Base-by-base conservation (phyloP, 1,139 yeast genomes). In the Komagataea norvegica region DNA sequence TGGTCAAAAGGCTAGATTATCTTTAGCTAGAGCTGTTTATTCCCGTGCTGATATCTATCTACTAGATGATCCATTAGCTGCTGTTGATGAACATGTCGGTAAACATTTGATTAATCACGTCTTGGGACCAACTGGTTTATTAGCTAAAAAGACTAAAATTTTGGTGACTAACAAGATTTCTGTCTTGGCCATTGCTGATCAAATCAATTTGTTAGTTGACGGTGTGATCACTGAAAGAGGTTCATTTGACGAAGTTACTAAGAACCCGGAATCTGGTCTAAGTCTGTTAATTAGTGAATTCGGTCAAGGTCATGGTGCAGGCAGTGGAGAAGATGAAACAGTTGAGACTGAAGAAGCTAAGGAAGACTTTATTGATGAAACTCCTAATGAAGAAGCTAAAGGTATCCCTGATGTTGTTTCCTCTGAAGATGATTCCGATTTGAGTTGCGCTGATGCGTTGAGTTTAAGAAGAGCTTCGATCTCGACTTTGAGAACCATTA, bases 31-130 rank as follows among this genome's bases (percentile, higher is more conserved):
- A 60, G 96, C 97, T 19, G 96, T 91, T 8, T 91, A 91, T 60
- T 79, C 96, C 3, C 76, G 96, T 51, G 95, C 96, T 3, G 97
- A 91, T 59, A 79, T 89, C 25, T 89, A 87, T 58, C 67, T 91
- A 40, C 65, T 91, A 42, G 98, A 91, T 61, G 98, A 87, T 55
- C 85, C 89, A n/a, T 72, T 91, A 41, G 84, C 95, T 56, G 95
- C 97, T 39, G 95, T 91, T 42, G 96, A 91, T 65, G 94, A 89
- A 54, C 95, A 91, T 61, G 96, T 88, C 49, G 94, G 95, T 14
- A 79, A 75, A 51, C 95, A 88, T 58, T 70, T 91, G 53, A 74
- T 81, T 46, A 79, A 79, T 48, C 77, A 83, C 49, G 93, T 86
- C 29, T 66, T 86, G 41, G 95, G 96, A 15, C 79, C 88, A 17